A percentile compares a stretch with the other conserved stretches of the same genome.
phyloP scores from a whole-genome alignment of 2,329 filamentous ascomycete species.

The Trichoderma sp. region DNA sequence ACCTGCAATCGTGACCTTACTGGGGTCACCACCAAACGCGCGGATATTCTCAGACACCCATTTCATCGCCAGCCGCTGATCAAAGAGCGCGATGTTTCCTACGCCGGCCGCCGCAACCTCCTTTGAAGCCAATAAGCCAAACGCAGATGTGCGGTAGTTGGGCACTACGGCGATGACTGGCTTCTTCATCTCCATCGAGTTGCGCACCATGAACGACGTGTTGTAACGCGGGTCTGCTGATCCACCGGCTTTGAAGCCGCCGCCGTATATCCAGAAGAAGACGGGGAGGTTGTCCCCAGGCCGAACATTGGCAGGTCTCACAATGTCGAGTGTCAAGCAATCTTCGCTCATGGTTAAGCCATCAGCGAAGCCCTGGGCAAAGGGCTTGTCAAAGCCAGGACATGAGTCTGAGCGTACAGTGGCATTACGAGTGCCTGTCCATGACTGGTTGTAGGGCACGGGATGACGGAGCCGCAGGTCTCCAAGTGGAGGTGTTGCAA shows the following conservation, averaged over 20 bases:
- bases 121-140: conserved; percentile 20
- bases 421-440: conserved; percentile 9
- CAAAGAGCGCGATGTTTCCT: conserved; percentile 27
- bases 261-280: conserved; percentile 24
- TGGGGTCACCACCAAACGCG: conserved; percentile 49
- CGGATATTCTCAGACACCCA: conserved; percentile 55
- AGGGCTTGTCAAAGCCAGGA: conserved; percentile 16
- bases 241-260: conserved; percentile 17
- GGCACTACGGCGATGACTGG: conserved; percentile 15
- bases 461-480: conserved; percentile 8
- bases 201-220: conserved; percentile 16
- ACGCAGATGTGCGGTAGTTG: conserved; percentile 19
- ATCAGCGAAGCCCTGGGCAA: conserved; percentile 15
- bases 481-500: conserved; percentile 7
- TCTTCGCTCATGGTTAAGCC: conserved; percentile 20
- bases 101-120: not conserved
- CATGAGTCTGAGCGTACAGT: conserved; percentile 17
- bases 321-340: conserved; percentile 21
- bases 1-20: conserved; percentile 53
- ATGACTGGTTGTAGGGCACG: conserved; percentile 8
- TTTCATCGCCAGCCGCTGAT: conserved; percentile 49
- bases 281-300: conserved; percentile 14
- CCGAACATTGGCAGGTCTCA: conserved; percentile 1
- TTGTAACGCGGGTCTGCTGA: conserved; percentile 13
- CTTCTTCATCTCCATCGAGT: conserved; percentile 16